Evolutionary conservation across 371 early-diverging fungal genomes (phyloP).

Genomic region (Lichtheimia corymbifera): DNA sequence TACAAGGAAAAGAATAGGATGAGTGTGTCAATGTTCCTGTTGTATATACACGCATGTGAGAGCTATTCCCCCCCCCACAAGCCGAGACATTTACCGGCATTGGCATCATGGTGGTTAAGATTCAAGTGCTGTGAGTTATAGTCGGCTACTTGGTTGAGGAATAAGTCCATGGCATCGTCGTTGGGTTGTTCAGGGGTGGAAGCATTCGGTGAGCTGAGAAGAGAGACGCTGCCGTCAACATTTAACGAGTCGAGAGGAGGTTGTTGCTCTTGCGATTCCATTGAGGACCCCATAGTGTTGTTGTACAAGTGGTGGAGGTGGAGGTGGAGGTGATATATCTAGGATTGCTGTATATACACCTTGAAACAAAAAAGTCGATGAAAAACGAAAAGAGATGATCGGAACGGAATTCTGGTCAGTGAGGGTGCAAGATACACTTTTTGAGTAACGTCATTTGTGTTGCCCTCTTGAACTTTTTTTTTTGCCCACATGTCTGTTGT

Average conservation of each 20-base stretch:
- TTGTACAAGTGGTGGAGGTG: background rate
- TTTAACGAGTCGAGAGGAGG: constrained; percentile 6
- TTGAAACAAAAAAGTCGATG: too few species aligned
- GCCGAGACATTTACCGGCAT: constrained; percentile 9
- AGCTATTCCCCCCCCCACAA: background rate
- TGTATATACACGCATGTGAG: background rate
- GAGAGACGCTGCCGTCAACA: constrained; percentile 7
- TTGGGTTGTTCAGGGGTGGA: constrained; percentile 8
- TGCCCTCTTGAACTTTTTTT: background rate
- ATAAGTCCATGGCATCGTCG: constrained; percentile 42
- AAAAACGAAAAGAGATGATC: too few species aligned
- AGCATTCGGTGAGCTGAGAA: constrained; percentile 5
- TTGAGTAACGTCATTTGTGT: too few species aligned
- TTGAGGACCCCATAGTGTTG: constrained; percentile 5
- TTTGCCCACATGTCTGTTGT: background rate
- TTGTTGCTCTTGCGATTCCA: constrained; percentile 14
- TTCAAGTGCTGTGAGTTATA: constrained; percentile 32
- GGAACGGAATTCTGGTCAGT: too few species aligned
- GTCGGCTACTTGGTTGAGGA: constrained; percentile 38
- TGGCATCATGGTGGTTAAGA: constrained; percentile 16
- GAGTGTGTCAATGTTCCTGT: background rate
- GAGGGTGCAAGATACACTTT: too few species aligned
- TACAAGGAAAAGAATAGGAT: too few species aligned
- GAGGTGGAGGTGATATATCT: background rate
- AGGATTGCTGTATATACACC: too few species aligned